Evolutionary conservation across 371 early-diverging fungal species (phyloP), one percentile per base, ranked within the genome.

Genomic region (Mortierella sp.): DNA sequence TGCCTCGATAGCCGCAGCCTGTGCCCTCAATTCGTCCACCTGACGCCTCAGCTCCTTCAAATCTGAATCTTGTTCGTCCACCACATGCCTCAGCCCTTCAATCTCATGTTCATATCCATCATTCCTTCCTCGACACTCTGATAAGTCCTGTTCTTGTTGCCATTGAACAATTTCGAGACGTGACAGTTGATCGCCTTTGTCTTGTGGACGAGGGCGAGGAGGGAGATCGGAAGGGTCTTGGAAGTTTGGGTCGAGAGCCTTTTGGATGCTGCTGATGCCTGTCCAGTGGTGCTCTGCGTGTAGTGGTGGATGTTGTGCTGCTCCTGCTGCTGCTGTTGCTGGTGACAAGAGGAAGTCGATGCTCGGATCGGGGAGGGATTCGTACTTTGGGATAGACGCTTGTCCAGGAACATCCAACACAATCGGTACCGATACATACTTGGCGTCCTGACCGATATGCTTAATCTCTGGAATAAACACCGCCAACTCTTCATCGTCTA

Each of bases 141-240:
- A 24, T 24, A 68, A 68, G 44, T 68, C 68, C 42, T 68, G 68
- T 6, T 68, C 68, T 10, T 68, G 68, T 24, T 68, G 68, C 68
- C 68, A 68, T 38, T 38, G 8, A 8, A 11, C 42, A 42, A 68
- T 68, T 24, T 38, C 68, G 11, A 68, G 38, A 21, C 24, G 19
- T 1, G 68, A 68, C 21, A 68, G 2, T 10, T 68, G 3, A 11
- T 68, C 68, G 11, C 24, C 42, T 9, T 68, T 42, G 68, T 68
- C 68, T 42, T 42, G 68, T 10, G 68, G 44, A 8, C 68, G 68
- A 38, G 68, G 42, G 13, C 21, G n/a, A 24, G 38, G 42, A 9
- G 8, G 24, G 5, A 38, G 21, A 42, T 50, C 50, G 50, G 50
- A 3, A 42, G 14, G 24, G 68, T 55, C 68, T 38, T 68, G 38